Evolutionary conservation across 495 filamentous ascomycete genomes (phyloP).

Genomic region (Penicillium crystallinum): DNA sequence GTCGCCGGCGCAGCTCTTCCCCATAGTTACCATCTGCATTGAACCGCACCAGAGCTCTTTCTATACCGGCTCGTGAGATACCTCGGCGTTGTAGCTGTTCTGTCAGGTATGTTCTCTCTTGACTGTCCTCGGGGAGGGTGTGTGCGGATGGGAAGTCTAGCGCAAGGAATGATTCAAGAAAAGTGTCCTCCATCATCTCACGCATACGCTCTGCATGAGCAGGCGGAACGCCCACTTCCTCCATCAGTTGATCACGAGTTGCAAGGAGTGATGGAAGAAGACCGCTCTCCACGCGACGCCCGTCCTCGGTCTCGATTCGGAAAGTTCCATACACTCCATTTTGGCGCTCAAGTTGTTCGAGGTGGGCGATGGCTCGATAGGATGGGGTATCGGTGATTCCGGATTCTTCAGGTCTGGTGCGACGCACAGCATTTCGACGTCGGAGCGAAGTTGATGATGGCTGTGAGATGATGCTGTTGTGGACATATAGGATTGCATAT

Average conservation of each 20-base stretch:
- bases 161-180: slow-evolving; percentile 46
- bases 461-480: slow-evolving; percentile 31
- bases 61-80: slow-evolving; percentile 39
- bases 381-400: slow-evolving; percentile 31
- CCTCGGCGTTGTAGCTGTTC: slow-evolving; percentile 40
- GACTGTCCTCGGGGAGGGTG: slow-evolving; percentile 25
- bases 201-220: slow-evolving; percentile 44
- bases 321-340: slow-evolving; percentile 47
- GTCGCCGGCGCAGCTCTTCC: slow-evolving; percentile 39
- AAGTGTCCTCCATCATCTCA: slow-evolving; percentile 48
- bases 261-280: slow-evolving; percentile 41
- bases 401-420: slow-evolving; percentile 28
- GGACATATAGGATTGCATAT: slow-evolving; percentile 45
- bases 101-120: slow-evolving; percentile 35
- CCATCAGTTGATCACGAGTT: slow-evolving; percentile 44
- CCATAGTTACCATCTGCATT: slow-evolving; percentile 43
- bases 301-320: slow-evolving; percentile 45
- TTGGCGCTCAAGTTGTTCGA: slow-evolving; percentile 42
- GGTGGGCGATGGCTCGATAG: slow-evolving; percentile 38
- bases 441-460: slow-evolving; percentile 32
- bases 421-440: slow-evolving; percentile 45
- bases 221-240: slow-evolving; percentile 36
- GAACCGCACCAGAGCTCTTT: slow-evolving; percentile 36
- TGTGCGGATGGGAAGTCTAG: slow-evolving; percentile 42
- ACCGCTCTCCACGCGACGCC: slow-evolving; percentile 43